Evolutionary conservation across 768 basidiomycete species (phyloP), one percentile per base, ranked within the genome.

Genomic region (Leucosporidium creatinivorum): DNA sequence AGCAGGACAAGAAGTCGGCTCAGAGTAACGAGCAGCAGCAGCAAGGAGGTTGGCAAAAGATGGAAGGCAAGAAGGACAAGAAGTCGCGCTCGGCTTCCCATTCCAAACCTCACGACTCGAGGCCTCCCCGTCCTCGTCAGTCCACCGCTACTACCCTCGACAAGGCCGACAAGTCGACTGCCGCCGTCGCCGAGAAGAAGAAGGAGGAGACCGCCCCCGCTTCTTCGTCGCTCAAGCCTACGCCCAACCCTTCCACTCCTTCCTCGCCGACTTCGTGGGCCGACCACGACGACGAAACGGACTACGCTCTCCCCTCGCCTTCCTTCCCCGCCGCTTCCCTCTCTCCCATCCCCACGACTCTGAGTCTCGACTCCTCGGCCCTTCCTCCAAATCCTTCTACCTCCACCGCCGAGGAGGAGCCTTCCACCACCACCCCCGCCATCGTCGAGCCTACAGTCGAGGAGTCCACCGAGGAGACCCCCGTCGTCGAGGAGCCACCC

Each of bases 251-350:
- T 12, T 15, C 39, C 39, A 15, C 39, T 44, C 39, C 39, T 44
- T 44, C 39, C 15, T 44, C 39, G 8, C 39, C 39, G 3, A 44
- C 39, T 17, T 44, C 26, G 26, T 54, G 52, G 52, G 52, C 52
- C 25, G 26, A 25, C 15, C 26, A 25, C 26, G 52, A 54, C 26
- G 52, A 54, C 12, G 26, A 25, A 6, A 13, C 19, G 26, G 52
- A n/a, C n/a, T n/a, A 54, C 52, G 52, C 52, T 54, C 52, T 54
- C 26, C 52, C 52, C 52, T 54, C 52, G 18, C 52, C 52, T 4
- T 26, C 52, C 18, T 54, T 54, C 52, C 26, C 52, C 30, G 26
- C 52, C 25, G 25, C 8, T 4, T 25, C 23, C 52, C 52, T 54
- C 52, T 4, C 52, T 54, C 26, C 52, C 23, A 17, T 18, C 52